phyloP scores from a whole-genome alignment of 768 basidiomycete species.

The Termitomyces sp. region DNA sequence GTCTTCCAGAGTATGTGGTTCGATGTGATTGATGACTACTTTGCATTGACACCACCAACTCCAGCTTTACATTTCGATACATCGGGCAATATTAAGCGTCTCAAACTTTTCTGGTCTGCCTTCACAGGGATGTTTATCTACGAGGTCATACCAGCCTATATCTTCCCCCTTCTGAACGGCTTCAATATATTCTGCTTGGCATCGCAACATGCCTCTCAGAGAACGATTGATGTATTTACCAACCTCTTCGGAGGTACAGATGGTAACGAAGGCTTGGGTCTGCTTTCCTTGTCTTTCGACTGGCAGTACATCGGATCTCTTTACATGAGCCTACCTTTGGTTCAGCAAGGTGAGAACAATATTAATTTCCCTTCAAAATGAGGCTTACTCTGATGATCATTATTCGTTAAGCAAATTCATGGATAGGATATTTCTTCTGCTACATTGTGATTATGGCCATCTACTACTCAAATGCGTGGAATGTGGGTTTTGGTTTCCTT shows the following conservation, averaged over 20 bases:
- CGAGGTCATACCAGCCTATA: constrained; percentile 52
- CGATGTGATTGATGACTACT: background rate
- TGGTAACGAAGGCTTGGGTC: constrained; percentile 66
- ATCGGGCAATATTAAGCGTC: constrained; percentile 39
- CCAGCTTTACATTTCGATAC: constrained; percentile 49
- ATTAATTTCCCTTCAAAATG: background rate
- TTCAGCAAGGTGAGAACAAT: constrained; percentile 46
- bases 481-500: constrained; percentile 30
- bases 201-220: constrained; percentile 42
- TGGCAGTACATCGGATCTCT: constrained; percentile 62
- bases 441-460: constrained; percentile 52
- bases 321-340: constrained; percentile 50
- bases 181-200: constrained; percentile 60
- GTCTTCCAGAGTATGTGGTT: constrained; percentile 49
- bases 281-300: constrained; percentile 60
- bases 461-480: constrained; percentile 64
- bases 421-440: constrained; percentile 50
- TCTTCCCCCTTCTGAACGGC: constrained; percentile 63
- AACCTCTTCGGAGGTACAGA: constrained; percentile 65
- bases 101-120: constrained; percentile 49
- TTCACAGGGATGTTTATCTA: constrained; percentile 51
- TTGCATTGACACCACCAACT: background rate
- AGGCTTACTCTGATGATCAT: background rate
- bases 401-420: constrained; percentile 43
- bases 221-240: constrained; percentile 47